phyloP scores from a whole-genome alignment of 2,329 filamentous ascomycete genomes.

The Colletotrichum plurivorum region DNA sequence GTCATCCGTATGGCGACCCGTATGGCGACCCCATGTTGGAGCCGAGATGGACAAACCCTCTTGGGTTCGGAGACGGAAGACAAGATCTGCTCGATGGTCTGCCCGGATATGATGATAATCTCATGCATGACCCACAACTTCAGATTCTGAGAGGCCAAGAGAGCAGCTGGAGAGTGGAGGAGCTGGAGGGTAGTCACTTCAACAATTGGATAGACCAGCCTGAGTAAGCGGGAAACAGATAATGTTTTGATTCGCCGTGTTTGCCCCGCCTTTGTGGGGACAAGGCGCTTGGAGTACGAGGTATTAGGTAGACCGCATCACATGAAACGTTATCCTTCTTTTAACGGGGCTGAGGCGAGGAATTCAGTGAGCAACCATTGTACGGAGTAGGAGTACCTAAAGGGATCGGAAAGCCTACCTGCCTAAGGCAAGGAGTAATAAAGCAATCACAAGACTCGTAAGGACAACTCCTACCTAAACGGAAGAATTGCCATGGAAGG shows the following conservation, averaged over 20 bases:
- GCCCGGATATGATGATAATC: slow-evolving; percentile 41
- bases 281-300: slow-evolving; percentile 9
- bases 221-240: slow-evolving; percentile 39
- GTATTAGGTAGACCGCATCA: not conserved
- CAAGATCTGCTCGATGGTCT: slow-evolving; percentile 40
- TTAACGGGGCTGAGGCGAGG: too few relatives aligned
- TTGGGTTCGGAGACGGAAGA: slow-evolving; percentile 30
- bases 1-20: slow-evolving; percentile 33
- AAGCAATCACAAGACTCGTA: too few relatives aligned
- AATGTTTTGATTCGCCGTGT: not conserved
- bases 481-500: too few relatives aligned
- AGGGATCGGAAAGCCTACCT: too few relatives aligned
- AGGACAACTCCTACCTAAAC: too few relatives aligned
- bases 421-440: too few relatives aligned
- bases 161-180: slow-evolving; percentile 53
- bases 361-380: too few relatives aligned
- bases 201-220: slow-evolving; percentile 50
- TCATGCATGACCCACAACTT: slow-evolving; percentile 42
- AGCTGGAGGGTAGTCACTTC: slow-evolving; percentile 50
- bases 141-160: slow-evolving; percentile 49
- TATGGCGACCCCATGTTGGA: slow-evolving; percentile 37
- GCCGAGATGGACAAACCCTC: slow-evolving; percentile 36
- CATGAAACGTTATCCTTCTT: too few relatives aligned
- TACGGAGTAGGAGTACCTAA: too few relatives aligned
- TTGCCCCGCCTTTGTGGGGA: not conserved